These are phyloP conservation scores for Arabis alpina DNA, from an alignment of 345 rosid species.

Conservation along the genomic window DNA sequence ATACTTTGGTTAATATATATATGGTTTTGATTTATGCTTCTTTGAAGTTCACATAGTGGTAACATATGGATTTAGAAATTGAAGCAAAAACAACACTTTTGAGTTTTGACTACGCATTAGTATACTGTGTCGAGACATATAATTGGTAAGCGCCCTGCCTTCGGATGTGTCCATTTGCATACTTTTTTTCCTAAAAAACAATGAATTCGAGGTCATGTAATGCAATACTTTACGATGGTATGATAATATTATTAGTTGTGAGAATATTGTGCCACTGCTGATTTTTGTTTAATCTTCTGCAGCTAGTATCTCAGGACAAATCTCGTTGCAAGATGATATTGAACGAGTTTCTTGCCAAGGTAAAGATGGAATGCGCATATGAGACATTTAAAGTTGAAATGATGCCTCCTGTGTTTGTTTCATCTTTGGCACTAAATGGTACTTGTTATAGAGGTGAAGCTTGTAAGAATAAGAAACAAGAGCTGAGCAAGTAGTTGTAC, in stretches of 20 bases:
- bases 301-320: constrained; percentile 31
- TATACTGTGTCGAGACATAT: no score
- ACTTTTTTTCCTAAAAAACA: no score
- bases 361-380: constrained; percentile 9
- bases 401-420: constrained; percentile 6
- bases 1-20: background rate
- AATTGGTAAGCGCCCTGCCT: no score
- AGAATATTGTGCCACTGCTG: background rate
- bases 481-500: constrained; percentile 27
- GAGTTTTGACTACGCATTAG: no score
- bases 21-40: background rate
- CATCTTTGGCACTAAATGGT: constrained; percentile 18
- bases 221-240: background rate
- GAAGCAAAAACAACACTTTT: background rate
- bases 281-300: constrained; percentile 2
- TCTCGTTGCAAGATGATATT: constrained; percentile 24
- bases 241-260: background rate
- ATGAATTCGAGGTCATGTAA: no score
- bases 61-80: background rate
- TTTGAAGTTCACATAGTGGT: background rate
- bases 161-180: no score
- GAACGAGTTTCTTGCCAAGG: constrained; percentile 16
- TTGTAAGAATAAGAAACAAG: constrained; percentile 25
- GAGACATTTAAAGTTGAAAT: background rate
- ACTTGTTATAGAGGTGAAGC: constrained; percentile 11